phyloP scores from a whole-genome alignment of 306 rosid genomes.

The Canavalia gladiata region DNA sequence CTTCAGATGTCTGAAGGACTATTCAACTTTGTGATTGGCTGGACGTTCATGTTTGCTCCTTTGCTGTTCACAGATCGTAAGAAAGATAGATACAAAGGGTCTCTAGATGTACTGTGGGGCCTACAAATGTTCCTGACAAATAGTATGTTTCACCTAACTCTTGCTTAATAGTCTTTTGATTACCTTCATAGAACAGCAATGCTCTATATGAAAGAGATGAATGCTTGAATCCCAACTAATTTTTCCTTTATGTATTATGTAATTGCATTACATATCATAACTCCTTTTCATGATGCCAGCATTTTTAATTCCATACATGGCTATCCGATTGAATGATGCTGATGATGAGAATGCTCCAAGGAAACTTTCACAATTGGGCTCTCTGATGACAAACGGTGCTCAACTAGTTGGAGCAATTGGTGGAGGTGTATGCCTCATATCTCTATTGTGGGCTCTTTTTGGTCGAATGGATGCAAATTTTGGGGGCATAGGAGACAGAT shows the following conservation, averaged over 20 bases:
- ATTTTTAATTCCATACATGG: slow-evolving; percentile 95
- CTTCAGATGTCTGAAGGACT: slow-evolving; percentile 87
- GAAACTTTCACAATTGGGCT: slow-evolving; percentile 66
- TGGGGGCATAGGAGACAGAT: slow-evolving; percentile 77
- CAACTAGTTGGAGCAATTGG: slow-evolving; percentile 75
- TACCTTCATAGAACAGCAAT: slow-evolving; percentile 11
- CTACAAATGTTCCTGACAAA: slow-evolving; percentile 96
- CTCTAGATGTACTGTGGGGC: slow-evolving; percentile 82
- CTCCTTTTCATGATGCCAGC: slow-evolving; percentile 60
- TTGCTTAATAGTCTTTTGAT: slow-evolving; percentile 28
- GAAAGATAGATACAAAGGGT: slow-evolving; percentile 75
- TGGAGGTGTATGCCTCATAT: slow-evolving; percentile 69
- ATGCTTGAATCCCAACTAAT: background rate
- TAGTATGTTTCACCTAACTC: slow-evolving; percentile 63
- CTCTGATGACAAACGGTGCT: slow-evolving; percentile 75
- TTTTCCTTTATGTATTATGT: background rate
- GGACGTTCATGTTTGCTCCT: slow-evolving; percentile 97
- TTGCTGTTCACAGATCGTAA: slow-evolving; percentile 77
- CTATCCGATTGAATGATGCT: slow-evolving; percentile 79
- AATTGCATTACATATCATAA: slow-evolving; percentile 19
- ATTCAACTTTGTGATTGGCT: slow-evolving; percentile 91
- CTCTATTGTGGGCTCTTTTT: slow-evolving; percentile 72
- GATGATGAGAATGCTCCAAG: slow-evolving; percentile 52
- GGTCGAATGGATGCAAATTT: slow-evolving; percentile 75
- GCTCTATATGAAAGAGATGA: background rate